Base-by-base conservation (phyloP, 495 filamentous ascomycete species). In the Neurospora intermedia region DNA sequence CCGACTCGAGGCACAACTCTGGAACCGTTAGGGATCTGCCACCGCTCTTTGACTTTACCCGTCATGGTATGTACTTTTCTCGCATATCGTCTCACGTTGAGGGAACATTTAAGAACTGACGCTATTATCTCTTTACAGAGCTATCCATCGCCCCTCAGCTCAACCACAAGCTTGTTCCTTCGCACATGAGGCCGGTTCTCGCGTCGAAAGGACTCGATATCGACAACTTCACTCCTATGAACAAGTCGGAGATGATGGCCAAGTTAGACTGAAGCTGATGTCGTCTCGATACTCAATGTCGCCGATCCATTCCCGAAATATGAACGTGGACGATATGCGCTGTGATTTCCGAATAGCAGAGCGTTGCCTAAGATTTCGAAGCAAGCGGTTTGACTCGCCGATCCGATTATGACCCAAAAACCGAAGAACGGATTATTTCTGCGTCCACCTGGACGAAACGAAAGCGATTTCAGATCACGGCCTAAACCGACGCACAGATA, bases 241-340 rank as follows among this genome's bases (percentile, higher is more conserved):
- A 91, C 70, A 96, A 93, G 84, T 90, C 94, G 73, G 93, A 98
- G 79, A 99, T 99, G 96, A 92, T 97, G 88, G 96, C 96, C 59
- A 93, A 94, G 81, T 87, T 99, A 83, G 96, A 99, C 84, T 99
- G 93, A 96, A 73, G 48, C 27, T 48, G 69, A 18, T 59, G 10
- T 46, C 31, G 72, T 15, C 40, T 71, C 69, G 70, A 73, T 69
- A 70, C 46, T 76, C 48, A 46, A 69, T 23, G 62, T 43, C 48
- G 73, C 74, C 74, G 74, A 74, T 72, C 70, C 45, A 59, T 72
- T 13, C 43, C 70, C 70, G 54, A 20, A 38, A 69, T n/a, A 20
- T 66, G 31, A 8, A 20, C 69, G 73, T 70, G 71, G 74, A 73
- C 72, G 70, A 70, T 77, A 73, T 76, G 70, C 71, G 78, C 74